Evolutionary conservation across 1,284 basidiomycete genomes (phyloP).

Genomic region (Rhodotorula glutinis): DNA sequence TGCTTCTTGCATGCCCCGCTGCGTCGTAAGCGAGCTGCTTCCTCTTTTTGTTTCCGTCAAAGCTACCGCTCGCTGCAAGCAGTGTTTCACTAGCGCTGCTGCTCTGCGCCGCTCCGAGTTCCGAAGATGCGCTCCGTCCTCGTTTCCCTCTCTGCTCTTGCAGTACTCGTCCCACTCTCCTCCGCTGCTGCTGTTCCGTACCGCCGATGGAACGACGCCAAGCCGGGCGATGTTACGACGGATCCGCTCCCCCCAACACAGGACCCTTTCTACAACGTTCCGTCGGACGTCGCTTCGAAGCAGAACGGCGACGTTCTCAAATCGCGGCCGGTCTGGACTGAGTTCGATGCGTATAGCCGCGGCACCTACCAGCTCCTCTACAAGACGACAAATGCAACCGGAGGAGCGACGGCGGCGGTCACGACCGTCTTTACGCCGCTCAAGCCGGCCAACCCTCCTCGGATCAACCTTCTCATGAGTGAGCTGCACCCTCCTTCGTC

Average conservation of each 20-base stretch:
- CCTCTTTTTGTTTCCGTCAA: background rate
- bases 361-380: conserved; percentile 9
- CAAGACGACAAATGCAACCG: conserved; percentile 2
- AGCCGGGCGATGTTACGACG: background rate
- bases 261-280: conserved; percentile 10
- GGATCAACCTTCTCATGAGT: conserved; percentile 8
- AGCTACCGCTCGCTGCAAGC: background rate
- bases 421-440: conserved; percentile 3
- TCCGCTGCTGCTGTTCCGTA: background rate
- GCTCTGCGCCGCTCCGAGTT: no score
- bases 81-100: background rate
- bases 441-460: conserved; percentile 5
- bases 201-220: conserved; percentile 1
- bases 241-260: background rate
- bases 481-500: background rate
- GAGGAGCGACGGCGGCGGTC: background rate
- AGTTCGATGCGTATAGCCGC: background rate
- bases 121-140: background rate
- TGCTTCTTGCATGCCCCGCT: no score
- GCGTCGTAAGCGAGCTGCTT: no score
- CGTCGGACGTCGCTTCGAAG: background rate
- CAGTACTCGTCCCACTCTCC: background rate
- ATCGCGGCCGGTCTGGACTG: conserved; percentile 3
- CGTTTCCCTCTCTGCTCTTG: background rate
- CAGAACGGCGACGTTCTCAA: conserved; percentile 7